Percentiles rank a stretch among this genome's conserved stretches.
phyloP scores from a whole-genome alignment of 2,329 filamentous ascomycete species.

The Metarhizium anisopliae region DNA sequence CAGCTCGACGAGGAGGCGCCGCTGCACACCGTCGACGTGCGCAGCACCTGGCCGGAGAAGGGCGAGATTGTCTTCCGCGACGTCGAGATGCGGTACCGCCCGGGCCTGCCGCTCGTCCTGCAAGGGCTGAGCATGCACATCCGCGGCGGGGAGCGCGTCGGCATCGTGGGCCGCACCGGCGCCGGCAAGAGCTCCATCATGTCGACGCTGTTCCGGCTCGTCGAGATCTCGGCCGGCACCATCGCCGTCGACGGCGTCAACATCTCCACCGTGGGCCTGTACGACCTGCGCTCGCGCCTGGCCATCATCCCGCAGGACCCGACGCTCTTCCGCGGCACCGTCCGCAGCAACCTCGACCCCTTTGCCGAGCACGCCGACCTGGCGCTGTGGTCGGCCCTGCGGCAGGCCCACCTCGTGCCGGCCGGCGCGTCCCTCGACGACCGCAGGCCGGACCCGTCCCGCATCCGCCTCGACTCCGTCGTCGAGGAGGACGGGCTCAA shows the following conservation, averaged over 20 bases:
- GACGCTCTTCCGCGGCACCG: conserved; percentile 72
- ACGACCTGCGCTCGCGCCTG: conserved; percentile 65
- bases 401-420: conserved; percentile 64
- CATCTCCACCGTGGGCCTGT: conserved; percentile 65
- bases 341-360: conserved; percentile 71
- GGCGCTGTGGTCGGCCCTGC: conserved; percentile 68
- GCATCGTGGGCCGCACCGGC: conserved; percentile 72
- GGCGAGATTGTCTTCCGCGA: conserved; percentile 72
- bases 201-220: conserved; percentile 70
- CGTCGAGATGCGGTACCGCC: conserved; percentile 71
- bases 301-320: conserved; percentile 82
- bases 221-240: conserved; percentile 53
- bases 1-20: conserved; percentile 85
- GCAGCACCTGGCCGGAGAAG: conserved; percentile 71
- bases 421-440: conserved; percentile 59
- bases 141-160: conserved; percentile 66
- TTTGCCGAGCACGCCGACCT: conserved; percentile 72
- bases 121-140: conserved; percentile 65
- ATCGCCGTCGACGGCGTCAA: conserved; percentile 59
- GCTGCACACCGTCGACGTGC: conserved; percentile 64
- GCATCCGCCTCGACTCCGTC: conserved; percentile 72
- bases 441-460: conserved; percentile 58
- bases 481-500: conserved; percentile 95
- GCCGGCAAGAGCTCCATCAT: conserved; percentile 80
- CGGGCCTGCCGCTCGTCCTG: conserved; percentile 63